Percentiles rank a stretch among this genome's conserved stretches.
These are phyloP conservation scores for Drechslera avenae DNA, from an alignment of 2,329 filamentous ascomycete genomes.

Conservation along the genomic window DNA sequence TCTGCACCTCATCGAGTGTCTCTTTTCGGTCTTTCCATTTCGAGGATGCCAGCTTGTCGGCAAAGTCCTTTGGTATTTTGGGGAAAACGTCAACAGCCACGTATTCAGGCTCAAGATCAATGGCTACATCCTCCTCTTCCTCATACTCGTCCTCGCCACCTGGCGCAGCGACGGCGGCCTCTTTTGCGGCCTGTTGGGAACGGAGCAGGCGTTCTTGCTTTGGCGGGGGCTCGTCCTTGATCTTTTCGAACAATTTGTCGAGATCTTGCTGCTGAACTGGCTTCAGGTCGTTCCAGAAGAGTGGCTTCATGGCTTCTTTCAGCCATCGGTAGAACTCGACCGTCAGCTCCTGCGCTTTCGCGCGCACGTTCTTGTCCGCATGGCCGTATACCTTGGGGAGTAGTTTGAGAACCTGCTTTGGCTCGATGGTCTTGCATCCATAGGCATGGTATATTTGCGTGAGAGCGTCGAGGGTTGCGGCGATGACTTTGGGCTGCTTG, in stretches of 20 bases:
- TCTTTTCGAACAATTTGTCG: slow-evolving; percentile 90
- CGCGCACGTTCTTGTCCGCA: slow-evolving; percentile 96
- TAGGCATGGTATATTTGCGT: slow-evolving; percentile 90
- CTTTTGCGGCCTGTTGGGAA: slow-evolving; percentile 84
- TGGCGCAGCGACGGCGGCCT: slow-evolving; percentile 67
- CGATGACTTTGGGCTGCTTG: slow-evolving; percentile 90
- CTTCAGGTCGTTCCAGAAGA: slow-evolving; percentile 96
- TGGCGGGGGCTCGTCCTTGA: slow-evolving; percentile 83
- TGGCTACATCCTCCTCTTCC: slow-evolving; percentile 67
- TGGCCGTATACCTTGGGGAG: slow-evolving; percentile 92
- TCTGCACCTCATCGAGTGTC: slow-evolving; percentile 79
- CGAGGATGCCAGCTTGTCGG: slow-evolving; percentile 81
- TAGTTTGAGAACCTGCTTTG: slow-evolving; percentile 85
- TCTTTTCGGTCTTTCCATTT: slow-evolving; percentile 99
- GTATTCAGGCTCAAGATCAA: slow-evolving; percentile 68
- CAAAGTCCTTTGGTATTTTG: slow-evolving; percentile 81
- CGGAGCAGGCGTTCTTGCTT: slow-evolving; percentile 89
- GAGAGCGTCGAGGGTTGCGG: slow-evolving; percentile 74
- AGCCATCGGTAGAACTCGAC: slow-evolving; percentile 98
- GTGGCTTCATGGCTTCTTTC: slow-evolving; percentile 95
- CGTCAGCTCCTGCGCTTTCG: slow-evolving; percentile 86
- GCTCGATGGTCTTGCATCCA: slow-evolving; percentile 91
- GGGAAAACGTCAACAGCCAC: slow-evolving; percentile 86
- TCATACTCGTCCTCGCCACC: slow-evolving; percentile 57
- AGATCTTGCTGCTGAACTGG: slow-evolving; percentile 93